These are phyloP conservation scores for Zygnema cylindricum DNA, from an alignment of 139 green algal species.

Conservation along the genomic window DNA sequence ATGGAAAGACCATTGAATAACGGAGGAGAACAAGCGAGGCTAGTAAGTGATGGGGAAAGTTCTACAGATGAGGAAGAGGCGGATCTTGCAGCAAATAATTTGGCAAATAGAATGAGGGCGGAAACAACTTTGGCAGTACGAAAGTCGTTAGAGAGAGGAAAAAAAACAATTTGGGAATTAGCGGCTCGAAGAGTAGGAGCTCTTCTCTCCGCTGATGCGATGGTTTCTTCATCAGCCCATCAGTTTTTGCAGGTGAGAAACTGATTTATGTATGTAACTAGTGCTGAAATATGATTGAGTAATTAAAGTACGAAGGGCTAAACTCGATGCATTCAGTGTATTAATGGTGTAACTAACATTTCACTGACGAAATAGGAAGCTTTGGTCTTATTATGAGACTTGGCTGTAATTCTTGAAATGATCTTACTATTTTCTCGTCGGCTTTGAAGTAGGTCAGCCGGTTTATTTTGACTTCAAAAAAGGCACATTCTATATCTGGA, in stretches of 20 bases:
- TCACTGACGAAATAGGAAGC: too few relatives aligned
- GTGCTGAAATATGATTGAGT: too few relatives aligned
- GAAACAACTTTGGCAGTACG: constrained; percentile 30
- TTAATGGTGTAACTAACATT: background rate
- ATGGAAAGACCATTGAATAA: too few relatives aligned
- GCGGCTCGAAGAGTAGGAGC: constrained; percentile 48
- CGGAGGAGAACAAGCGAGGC: background rate
- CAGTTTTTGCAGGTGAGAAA: constrained; percentile 52
- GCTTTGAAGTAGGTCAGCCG: too few relatives aligned
- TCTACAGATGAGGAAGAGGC: background rate
- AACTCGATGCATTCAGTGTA: background rate
- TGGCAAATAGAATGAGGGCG: constrained; percentile 28
- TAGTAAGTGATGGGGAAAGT: background rate
- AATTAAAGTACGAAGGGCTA: too few relatives aligned
- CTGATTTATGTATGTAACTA: too few relatives aligned
- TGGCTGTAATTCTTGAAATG: too few relatives aligned
- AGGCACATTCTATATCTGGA: too few relatives aligned
- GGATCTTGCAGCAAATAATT: background rate
- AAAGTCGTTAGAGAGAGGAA: constrained; percentile 33
- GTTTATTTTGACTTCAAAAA: too few relatives aligned
- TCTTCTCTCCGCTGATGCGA: constrained; percentile 41
- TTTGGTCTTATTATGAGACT: too few relatives aligned
- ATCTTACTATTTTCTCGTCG: too few relatives aligned
- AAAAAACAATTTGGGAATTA: constrained; percentile 58
- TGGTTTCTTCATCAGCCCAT: constrained; percentile 16